Evolutionary conservation across 1,284 basidiomycete genomes (phyloP).

Genomic region (Boletus sp.): DNA sequence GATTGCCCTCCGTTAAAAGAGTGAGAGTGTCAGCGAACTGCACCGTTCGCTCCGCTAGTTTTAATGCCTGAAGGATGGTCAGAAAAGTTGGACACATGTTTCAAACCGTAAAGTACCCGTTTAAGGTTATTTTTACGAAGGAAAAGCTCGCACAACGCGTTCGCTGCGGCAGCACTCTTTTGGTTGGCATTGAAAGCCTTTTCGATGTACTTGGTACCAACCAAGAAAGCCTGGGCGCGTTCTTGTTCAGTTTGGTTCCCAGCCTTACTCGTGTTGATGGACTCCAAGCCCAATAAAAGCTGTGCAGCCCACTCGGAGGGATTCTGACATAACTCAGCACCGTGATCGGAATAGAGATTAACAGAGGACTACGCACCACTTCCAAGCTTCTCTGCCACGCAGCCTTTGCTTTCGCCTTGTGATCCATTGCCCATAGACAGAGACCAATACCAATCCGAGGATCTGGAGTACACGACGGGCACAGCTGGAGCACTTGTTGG

Average conservation of each 20-base stretch:
- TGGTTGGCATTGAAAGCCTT: conserved; percentile 75
- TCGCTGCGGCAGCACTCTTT: conserved; percentile 71
- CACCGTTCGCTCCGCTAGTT: conserved; percentile 87
- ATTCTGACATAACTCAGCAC: conserved; percentile 47
- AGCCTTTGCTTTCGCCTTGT: conserved; percentile 71
- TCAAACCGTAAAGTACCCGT: conserved; percentile 35
- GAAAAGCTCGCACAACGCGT: conserved; percentile 72
- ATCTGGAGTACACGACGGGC: conserved; percentile 79
- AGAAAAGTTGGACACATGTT: background rate
- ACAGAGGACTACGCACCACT: conserved; percentile 52
- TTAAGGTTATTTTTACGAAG: conserved; percentile 61
- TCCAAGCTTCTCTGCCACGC: conserved; percentile 87
- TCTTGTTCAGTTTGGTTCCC: conserved; percentile 56
- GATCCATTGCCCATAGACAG: conserved; percentile 84
- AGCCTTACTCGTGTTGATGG: conserved; percentile 77
- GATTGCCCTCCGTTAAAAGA: conserved; percentile 72
- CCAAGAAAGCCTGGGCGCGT: conserved; percentile 50
- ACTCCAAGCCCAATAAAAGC: conserved; percentile 78
- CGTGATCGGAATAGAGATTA: background rate
- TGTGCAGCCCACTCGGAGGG: conserved; percentile 72
- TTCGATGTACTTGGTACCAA: conserved; percentile 67
- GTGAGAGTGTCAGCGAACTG: conserved; percentile 88
- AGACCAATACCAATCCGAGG: conserved; percentile 91
- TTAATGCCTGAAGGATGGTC: conserved; percentile 57
- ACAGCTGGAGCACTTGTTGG: conserved; percentile 76